phyloP scores from a whole-genome alignment of 352 stramenopile species.

The Phytophthora multivora region DNA sequence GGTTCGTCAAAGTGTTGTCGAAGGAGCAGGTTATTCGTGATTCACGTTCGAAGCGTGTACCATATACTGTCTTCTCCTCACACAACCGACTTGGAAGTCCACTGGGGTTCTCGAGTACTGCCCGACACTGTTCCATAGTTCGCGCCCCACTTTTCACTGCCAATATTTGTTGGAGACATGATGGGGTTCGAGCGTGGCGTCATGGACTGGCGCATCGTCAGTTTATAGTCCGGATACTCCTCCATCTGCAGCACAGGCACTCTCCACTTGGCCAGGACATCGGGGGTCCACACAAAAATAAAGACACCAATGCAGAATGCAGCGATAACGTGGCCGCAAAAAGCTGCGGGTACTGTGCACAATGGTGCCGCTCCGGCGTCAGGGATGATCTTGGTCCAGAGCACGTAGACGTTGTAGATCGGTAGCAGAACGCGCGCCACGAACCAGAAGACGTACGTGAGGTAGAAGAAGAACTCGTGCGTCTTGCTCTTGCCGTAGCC shows the following conservation, averaged over 20 bases:
- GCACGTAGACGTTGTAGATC: conserved; percentile 80
- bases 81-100: conserved; percentile 35
- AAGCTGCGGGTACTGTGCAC: conserved; percentile 66
- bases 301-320: conserved; percentile 85
- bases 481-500: conserved; percentile 65
- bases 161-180: conserved; percentile 25
- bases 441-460: conserved; percentile 82
- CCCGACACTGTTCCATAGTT: conserved; percentile 48
- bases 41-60: conserved; percentile 27
- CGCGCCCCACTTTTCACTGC: conserved; percentile 22
- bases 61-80: conserved; percentile 21
- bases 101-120: conserved; percentile 31
- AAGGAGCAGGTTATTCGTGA: not conserved
- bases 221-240: conserved; percentile 80
- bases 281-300: conserved; percentile 83
- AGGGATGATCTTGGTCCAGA: conserved; percentile 79
- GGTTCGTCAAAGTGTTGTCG: not conserved
- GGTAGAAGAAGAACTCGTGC: conserved; percentile 74
- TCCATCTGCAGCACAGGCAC: conserved; percentile 66
- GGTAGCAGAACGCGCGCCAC: conserved; percentile 72
- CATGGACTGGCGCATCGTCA: conserved; percentile 79
- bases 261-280: conserved; percentile 78
- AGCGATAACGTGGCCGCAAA: conserved; percentile 84
- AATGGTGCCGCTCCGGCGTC: conserved; percentile 40
- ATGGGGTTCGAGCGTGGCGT: conserved; percentile 70